Base-by-base conservation (phyloP, 495 filamentous ascomycete genomes). In the Trichoderma reesei region DNA sequence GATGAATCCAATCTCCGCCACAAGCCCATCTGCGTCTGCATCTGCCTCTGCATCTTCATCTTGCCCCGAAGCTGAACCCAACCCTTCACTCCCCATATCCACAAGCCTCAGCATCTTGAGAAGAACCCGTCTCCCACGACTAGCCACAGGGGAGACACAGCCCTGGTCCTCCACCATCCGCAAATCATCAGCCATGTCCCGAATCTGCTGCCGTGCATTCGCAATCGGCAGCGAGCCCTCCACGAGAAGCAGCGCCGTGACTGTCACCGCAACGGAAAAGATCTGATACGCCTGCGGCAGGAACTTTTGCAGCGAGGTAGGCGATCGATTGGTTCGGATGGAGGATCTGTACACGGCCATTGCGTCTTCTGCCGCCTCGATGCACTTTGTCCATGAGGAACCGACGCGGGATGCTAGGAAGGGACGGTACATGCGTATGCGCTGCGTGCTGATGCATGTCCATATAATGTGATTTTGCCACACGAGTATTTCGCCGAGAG, bases 381-480 rank as follows among this genome's bases (percentile, higher is more conserved):
- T 56, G 51, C 51, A 56, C 16, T 56, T 56, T 8, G 51, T 26
- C 51, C 51, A 56, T 0, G 51, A 56, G 31, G 13, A 20, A 9
- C 51, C 51, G 8, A 34, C 34, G 11, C 31, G 51, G 26, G 10
- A 10, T 2, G 51, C 13, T 16, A 56, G 20, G 31, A 56, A 56
- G 20, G 51, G 51, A 16, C 51, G 51, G 14, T 56, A 56, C 51
- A 56, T 31, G 7, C 51, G 51, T 9, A 56, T 56, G 51, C 51
- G 51, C 51, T 56, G 51, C 9, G 51, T 56, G 20, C 51, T 56
- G 31, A 56, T 56, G 26, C 51, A 56, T 16, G 51, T 56, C 9
- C 51, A 20, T 10, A 56, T 56, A 16, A 56, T 56, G 26, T 56
- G 51, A 34, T 56, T 56, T 14, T 56, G 51, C 51, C 51, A 56